Base-by-base conservation (phyloP, 2,329 filamentous ascomycete species). In the Aspergillus fructus region DNA sequence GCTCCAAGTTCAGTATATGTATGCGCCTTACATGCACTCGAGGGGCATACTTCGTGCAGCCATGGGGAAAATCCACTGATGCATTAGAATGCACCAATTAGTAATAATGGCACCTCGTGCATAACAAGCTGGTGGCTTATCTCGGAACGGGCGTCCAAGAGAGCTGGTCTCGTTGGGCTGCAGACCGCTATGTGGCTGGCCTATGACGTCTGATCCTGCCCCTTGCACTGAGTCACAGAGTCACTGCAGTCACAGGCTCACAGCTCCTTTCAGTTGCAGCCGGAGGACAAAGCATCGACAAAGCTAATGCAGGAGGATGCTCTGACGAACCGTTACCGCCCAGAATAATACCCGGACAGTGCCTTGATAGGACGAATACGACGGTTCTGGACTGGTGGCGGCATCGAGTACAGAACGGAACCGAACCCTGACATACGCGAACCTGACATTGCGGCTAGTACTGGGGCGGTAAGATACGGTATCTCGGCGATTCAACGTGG, bases 371-470 rank as follows among this genome's bases (percentile, higher is more conserved):
- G 41, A 21, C 17, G 23, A 30, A 41, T 23, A 47, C 34, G 42
- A 12, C 13, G 48, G 21, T 27, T 7, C 40, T 24, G 3, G 17
- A 17, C 39, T 52, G 27, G 12, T 40, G 39, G 41, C 17, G 30
- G 17, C 30, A 17, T 39, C 30, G 43, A 27, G 24, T 58, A 58
- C 55, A 53, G 33, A 24, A 58, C 55, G 40, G 51, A 23, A 58
- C 55, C 19, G 30, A 53, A 53, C 27, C 9, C 41, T 58, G 55
- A 58, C 55, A 58, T 58, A 58, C 54, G n/a, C 42, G 42, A 34
- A 56, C 47, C 33, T 27, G 23, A 17, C 49, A 11, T 12, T 5
- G 40, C 4, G 7, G 9, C n/a, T 13, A 8, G 45, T 48, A 48
- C 17, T 3, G 17, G 13, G 5, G 4, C 3, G n/a, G 45, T 48